Conservation (phyloP, 78 protist genomes). For the Cavenderia fasciculata region DNA sequence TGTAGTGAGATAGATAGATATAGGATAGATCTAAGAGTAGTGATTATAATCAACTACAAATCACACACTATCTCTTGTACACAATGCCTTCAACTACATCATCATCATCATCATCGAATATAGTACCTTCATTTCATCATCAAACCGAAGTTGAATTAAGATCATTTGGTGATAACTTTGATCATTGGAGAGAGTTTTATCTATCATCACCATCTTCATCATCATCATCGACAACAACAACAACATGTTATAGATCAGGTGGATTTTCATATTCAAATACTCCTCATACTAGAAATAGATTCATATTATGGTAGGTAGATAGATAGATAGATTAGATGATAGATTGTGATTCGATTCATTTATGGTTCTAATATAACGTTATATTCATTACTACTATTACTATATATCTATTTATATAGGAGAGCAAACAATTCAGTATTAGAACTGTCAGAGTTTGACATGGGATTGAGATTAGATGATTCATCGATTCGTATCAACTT, state of each 20-base stretch:
- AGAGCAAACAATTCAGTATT: slow-evolving; percentile 12
- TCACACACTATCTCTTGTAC: too few species aligned
- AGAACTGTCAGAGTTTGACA: slow-evolving; percentile 19
- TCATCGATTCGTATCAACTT: slow-evolving; percentile 38
- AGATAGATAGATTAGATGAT: background rate
- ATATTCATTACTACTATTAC: background rate
- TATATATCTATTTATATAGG: background rate
- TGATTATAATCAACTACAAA: too few species aligned
- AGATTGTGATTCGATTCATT: background rate
- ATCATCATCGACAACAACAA: background rate
- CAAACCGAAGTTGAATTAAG: slow-evolving; percentile 19
- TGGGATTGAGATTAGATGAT: background rate
- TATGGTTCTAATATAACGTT: background rate
- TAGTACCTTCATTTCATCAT: too few species aligned
- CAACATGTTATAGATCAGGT: slow-evolving; percentile 40
- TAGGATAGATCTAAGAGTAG: too few species aligned
- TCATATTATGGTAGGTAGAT: slow-evolving; percentile 58
- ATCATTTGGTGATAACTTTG: slow-evolving; percentile 29
- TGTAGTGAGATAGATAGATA: too few species aligned
- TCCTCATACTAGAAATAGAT: slow-evolving; percentile 9
- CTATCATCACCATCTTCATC: background rate
- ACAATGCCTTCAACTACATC: too few species aligned
- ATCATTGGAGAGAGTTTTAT: slow-evolving; percentile 34
- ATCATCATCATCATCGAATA: too few species aligned
- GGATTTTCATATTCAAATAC: slow-evolving; percentile 18